Percentiles rank a stretch among this genome's conserved stretches.
phyloP scores from a whole-genome alignment of 768 basidiomycete genomes.

The Tylopilus balloui region DNA sequence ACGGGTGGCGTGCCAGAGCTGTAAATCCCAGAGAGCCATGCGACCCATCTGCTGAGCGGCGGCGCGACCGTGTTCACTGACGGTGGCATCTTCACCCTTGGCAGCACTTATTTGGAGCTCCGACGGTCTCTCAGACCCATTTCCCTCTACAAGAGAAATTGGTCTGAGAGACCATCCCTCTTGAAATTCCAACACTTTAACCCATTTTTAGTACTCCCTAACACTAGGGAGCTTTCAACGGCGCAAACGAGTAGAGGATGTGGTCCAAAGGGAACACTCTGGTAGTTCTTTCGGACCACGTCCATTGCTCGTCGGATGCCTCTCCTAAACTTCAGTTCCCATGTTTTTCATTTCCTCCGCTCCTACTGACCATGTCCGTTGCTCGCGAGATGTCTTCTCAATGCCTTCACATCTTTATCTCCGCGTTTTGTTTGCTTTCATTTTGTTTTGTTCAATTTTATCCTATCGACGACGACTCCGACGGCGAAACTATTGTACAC shows the following conservation, averaged over 20 bases:
- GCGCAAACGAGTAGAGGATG: not conserved
- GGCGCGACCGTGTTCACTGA: constrained; percentile 22
- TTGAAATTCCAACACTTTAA: no score
- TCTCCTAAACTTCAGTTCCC: no score
- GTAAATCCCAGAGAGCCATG: constrained; percentile 22
- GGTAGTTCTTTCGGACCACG: not conserved
- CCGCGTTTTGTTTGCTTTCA: no score
- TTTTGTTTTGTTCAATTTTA: no score
- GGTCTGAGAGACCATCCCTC: no score
- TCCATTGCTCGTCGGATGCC: not conserved
- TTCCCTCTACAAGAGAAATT: no score
- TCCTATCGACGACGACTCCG: no score
- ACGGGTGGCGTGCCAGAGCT: constrained; percentile 22
- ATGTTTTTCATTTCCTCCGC: not conserved
- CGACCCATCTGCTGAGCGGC: constrained; percentile 19
- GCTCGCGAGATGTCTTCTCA: not conserved
- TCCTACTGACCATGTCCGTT: not conserved
- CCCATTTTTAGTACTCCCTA: not conserved
- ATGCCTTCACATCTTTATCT: no score
- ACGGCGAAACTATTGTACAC: no score
- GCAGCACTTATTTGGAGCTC: not conserved
- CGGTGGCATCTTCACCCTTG: not conserved
- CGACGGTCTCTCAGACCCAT: no score
- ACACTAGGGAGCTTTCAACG: not conserved
- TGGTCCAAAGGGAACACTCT: not conserved